These are phyloP conservation scores for Wallacemonas sp. DNA, from an alignment of 208 protist genomes.

Conservation along the genomic window DNA sequence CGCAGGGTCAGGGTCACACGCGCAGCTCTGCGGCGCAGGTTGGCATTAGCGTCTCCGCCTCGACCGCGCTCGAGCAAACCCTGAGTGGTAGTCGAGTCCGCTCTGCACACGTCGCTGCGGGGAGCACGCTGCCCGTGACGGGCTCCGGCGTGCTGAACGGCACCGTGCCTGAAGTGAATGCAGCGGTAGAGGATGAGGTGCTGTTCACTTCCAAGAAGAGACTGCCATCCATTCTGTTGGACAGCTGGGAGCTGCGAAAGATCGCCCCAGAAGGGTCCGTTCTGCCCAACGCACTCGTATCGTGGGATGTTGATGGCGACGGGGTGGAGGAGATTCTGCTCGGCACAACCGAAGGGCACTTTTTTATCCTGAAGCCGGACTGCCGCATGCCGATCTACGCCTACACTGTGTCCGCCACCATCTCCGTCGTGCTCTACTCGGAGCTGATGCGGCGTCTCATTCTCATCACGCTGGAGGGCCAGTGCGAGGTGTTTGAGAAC, in stretches of 20 bases:
- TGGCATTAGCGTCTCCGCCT: slow-evolving; percentile 1
- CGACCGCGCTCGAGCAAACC: no score
- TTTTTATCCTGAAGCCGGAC: slow-evolving; percentile 78
- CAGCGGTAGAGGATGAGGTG: neutral
- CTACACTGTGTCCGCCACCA: slow-evolving; percentile 70
- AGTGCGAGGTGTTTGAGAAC: slow-evolving; percentile 80
- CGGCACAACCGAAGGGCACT: slow-evolving; percentile 80
- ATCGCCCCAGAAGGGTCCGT: slow-evolving; percentile 78
- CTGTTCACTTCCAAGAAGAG: slow-evolving; percentile 11
- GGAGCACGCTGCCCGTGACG: neutral
- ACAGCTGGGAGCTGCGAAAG: slow-evolving; percentile 88
- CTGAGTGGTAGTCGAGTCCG: no score
- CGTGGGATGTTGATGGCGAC: slow-evolving; percentile 80
- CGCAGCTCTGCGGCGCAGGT: neutral
- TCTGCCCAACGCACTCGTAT: slow-evolving; percentile 74
- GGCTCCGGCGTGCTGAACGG: neutral
- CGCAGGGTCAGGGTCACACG: neutral
- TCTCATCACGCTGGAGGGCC: slow-evolving; percentile 83
- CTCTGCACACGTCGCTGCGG: neutral
- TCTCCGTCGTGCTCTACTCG: slow-evolving; percentile 83
- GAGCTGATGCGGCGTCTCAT: slow-evolving; percentile 44
- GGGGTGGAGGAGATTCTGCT: slow-evolving; percentile 81
- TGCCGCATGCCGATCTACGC: slow-evolving; percentile 61
- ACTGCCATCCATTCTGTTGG: slow-evolving; percentile 64
- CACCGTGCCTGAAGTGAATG: neutral